phyloP scores from a whole-genome alignment of 1,284 basidiomycete species.

The Cutaneotrichosporon sp. region DNA sequence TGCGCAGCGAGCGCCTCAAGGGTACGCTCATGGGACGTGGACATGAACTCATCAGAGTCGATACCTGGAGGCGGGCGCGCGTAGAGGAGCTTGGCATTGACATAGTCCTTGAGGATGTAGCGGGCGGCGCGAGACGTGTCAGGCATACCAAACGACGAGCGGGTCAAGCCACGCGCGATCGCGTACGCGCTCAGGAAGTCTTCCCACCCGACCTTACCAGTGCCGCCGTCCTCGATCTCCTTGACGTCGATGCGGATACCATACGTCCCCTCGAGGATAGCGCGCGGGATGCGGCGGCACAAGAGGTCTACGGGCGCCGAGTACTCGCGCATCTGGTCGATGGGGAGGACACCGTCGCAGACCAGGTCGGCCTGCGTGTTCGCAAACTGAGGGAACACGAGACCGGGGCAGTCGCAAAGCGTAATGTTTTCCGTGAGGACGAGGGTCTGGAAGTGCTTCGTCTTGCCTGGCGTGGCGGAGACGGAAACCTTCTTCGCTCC shows the following conservation, averaged over 20 bases:
- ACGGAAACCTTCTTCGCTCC: constrained; percentile 91
- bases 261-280: constrained; percentile 86
- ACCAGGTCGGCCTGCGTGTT: constrained; percentile 93
- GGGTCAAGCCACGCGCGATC: constrained; percentile 87
- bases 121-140: constrained; percentile 93
- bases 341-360: constrained; percentile 94
- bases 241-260: constrained; percentile 74
- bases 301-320: constrained; percentile 82
- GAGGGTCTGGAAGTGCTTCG: constrained; percentile 99
- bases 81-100: constrained; percentile 88
- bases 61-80: constrained; percentile 78
- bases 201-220: constrained; percentile 72
- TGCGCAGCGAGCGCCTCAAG: constrained; percentile 59
- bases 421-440: constrained; percentile 81
- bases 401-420: constrained; percentile 97
- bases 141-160: constrained; percentile 93
- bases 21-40: constrained; percentile 65
- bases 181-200: constrained; percentile 87
- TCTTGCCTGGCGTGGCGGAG: constrained; percentile 96
- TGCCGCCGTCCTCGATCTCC: constrained; percentile 78
- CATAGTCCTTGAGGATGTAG: constrained; percentile 95
- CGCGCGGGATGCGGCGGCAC: constrained; percentile 74
- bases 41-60: constrained; percentile 73
- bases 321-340: constrained; percentile 96
- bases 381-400: constrained; percentile 98